Percentiles rank a stretch among this genome's conserved stretches.
phyloP scores from a whole-genome alignment of 148 eudicot species.

The Cornus florida region DNA sequence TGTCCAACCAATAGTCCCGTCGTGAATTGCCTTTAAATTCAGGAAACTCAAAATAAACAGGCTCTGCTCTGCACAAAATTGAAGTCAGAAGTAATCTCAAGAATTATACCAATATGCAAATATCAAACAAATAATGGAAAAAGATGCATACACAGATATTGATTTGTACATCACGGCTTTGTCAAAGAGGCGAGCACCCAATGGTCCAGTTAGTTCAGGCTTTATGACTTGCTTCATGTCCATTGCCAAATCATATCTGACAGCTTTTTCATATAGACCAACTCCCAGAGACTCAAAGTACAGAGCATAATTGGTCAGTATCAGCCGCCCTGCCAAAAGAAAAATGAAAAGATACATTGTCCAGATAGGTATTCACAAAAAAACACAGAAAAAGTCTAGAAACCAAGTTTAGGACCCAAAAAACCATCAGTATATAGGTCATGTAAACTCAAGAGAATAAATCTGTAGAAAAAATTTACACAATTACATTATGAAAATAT shows the following conservation, averaged over 20 bases:
- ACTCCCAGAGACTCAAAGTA: conserved; percentile 85
- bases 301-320: conserved; percentile 69
- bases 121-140: conserved; percentile 12
- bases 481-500: neutral
- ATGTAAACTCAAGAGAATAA: neutral
- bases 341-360: neutral
- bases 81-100: conserved; percentile 11
- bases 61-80: conserved; percentile 60
- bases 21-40: conserved; percentile 83
- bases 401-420: neutral
- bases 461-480: neutral
- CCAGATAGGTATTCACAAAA: neutral
- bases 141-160: conserved; percentile 47
- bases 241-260: conserved; percentile 65
- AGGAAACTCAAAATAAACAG: conserved; percentile 80
- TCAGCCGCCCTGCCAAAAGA: conserved; percentile 64
- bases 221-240: conserved; percentile 80
- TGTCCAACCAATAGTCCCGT: conserved; percentile 89
- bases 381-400: neutral
- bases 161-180: conserved; percentile 94
- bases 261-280: conserved; percentile 77
- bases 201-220: conserved; percentile 88
- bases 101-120: neutral
- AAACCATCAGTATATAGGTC: neutral
- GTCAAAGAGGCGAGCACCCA: conserved; percentile 91